Evolutionary conservation across 1,284 basidiomycete genomes (phyloP), one percentile per base, ranked within the genome.

Genomic region (Mrakiaceae sp.): DNA sequence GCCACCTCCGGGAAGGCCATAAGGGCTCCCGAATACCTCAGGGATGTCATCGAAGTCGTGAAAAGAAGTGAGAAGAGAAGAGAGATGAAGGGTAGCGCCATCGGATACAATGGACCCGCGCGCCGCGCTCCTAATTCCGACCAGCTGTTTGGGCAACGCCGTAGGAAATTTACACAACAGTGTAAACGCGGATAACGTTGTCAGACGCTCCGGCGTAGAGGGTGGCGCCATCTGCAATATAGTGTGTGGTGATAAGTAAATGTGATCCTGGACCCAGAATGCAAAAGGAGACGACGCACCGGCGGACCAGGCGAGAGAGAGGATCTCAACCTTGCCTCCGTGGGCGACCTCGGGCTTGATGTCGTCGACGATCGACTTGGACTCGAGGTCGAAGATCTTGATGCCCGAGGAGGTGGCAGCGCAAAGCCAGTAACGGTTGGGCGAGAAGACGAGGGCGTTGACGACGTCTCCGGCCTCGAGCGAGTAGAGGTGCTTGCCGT

Each of bases 401-500:
- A 98, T 91, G 79, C 91, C 96, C 75, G 87, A 91, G 69, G 92
- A 84, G 70, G 96, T 98, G 70, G 96, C 96, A 72, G 96, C 96
- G 79, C 96, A 99, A 70, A 99, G 82, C 96, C 96, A 99, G 88
- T 99, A 99, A 69, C 93, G 88, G 84, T 97, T 97, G 71, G 96
- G 96, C 46, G 92, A 96, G 85, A 99, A 99, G 77, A 98, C 95
- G 70, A 99, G 89, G 67, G 96, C 92, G 78, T 98, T 98, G 85
- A 99, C 93, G 72, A 93, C 83, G 79, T 99, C 92, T 71, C 94
- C 94, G 64, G 96, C 96, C 80, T 98, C 96, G 70, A 99, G 88
- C 68, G 93, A 97, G 86, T 99, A 99, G 74, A 99, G 87, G 85
- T 98, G 95, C 83, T 98, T 98, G 84, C 93, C 94, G 82, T 98